Base-by-base conservation (phyloP, 78 protist genomes). In the Reticulomyxa filosa region DNA sequence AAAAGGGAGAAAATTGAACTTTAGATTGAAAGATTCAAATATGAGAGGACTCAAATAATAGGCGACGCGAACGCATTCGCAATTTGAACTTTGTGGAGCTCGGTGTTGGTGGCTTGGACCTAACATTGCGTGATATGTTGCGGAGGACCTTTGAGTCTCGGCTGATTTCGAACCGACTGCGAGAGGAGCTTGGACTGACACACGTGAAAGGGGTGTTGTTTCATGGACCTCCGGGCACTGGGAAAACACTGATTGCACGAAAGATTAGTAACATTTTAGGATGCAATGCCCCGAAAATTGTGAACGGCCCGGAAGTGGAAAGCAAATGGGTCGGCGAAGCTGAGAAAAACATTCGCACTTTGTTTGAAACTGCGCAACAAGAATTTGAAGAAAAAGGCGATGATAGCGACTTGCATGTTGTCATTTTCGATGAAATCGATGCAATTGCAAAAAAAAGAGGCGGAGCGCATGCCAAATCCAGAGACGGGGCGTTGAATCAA, bases 181-280 rank as follows among this genome's bases (percentile, higher is more conserved):
- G n/a, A n/a, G n/a, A n/a, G n/a, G n/a, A n/a, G n/a, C n/a, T n/a
- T n/a, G n/a, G n/a, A n/a, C n/a, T n/a, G 7, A 6, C 5, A 3
- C 25, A 51, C 8, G 34, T 67, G 32, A 26, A 56, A 67, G 86
- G 92, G 30, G 82, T 90, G 42, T 50, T 90, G 42, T 77, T 93
- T 27, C 72, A 82, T 62, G 98, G 98, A n/a, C 98, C 98, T 55
- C 98, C 98, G 20, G 98, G 98, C 27, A 85, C 93, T 8, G 77
- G 77, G 17, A 73, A 73, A 30, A 73, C 77, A 7, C 62, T 73
- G 30, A 70, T 73, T 22, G 77, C 77, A 17, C 42, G 77, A 7
- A 72, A 73, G 65, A 69, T 73, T 22, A 67, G 77, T 8, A 73
- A 73, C n/a, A n/a, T n/a, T n/a, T n/a, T n/a, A n/a, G n/a, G n/a